Evolutionary conservation across 441 rosid species (phyloP).

Genomic region (Erodium texanum): DNA sequence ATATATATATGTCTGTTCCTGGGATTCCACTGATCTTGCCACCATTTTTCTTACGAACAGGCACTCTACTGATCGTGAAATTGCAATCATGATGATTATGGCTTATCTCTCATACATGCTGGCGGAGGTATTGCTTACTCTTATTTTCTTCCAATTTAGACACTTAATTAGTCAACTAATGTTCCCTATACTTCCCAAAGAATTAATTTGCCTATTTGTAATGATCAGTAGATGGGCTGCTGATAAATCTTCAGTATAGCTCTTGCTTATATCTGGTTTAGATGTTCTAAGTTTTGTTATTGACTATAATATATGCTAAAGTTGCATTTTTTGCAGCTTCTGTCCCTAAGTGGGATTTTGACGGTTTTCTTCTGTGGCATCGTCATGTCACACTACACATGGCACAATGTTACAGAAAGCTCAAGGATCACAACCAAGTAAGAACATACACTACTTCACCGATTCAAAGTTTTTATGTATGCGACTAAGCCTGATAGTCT

Average conservation of each 20-base stretch:
- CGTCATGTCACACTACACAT: slow-evolving; percentile 58
- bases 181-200: not conserved
- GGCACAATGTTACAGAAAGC: slow-evolving; percentile 64
- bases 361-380: slow-evolving; percentile 63
- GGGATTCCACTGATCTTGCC: slow-evolving; percentile 3
- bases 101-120: not conserved
- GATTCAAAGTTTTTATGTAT: not conserved
- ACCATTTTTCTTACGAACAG: slow-evolving; percentile 25
- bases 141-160: not conserved
- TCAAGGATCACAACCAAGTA: slow-evolving; percentile 55
- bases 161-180: not conserved
- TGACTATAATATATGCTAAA: not conserved
- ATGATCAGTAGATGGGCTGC: not conserved
- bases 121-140: slow-evolving; percentile 37
- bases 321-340: slow-evolving; percentile 33
- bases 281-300: too few relatives aligned
- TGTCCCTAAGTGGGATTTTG: slow-evolving; percentile 54
- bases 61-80: slow-evolving; percentile 74
- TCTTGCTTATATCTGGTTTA: too few relatives aligned
- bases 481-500: too few relatives aligned
- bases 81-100: slow-evolving; percentile 49
- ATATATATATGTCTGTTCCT: too few relatives aligned
- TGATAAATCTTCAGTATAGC: too few relatives aligned
- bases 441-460: not conserved
- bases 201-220: not conserved